Evolutionary conservation across 1,284 basidiomycete genomes (phyloP).

Genomic region (Ustilago bromivora): DNA sequence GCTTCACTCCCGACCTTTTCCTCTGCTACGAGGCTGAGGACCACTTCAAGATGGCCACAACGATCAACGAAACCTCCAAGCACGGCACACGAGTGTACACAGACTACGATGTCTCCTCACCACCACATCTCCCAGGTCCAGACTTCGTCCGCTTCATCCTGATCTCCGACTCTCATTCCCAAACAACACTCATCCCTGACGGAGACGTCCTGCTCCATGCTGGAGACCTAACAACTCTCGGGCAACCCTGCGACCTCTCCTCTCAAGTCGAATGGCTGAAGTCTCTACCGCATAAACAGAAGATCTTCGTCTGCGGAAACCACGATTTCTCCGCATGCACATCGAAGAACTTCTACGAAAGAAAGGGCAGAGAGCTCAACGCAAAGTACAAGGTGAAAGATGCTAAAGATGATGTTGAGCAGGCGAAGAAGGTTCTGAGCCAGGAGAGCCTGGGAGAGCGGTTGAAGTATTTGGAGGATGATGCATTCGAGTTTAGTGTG

Average conservation of each 20-base stretch:
- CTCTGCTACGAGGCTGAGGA: not conserved
- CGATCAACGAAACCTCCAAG: constrained; percentile 12
- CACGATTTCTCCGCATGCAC: constrained; percentile 47
- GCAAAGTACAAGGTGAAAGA: constrained; percentile 16
- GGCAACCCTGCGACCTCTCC: constrained; percentile 20
- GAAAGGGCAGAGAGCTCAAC: constrained; percentile 35
- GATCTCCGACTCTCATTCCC: constrained; percentile 50
- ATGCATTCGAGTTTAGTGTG: constrained; percentile 25
- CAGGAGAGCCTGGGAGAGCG: not conserved
- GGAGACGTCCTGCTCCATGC: constrained; percentile 50
- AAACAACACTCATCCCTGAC: constrained; percentile 32
- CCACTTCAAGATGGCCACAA: not conserved
- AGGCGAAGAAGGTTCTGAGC: constrained; percentile 6
- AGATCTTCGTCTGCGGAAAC: constrained; percentile 50
- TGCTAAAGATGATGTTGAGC: constrained; percentile 16
- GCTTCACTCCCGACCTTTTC: not conserved
- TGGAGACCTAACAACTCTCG: constrained; percentile 51
- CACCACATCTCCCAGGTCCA: constrained; percentile 28
- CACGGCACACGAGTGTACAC: constrained; percentile 19
- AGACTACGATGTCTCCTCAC: constrained; percentile 25
- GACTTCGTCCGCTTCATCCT: constrained; percentile 50
- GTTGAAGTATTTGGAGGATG: constrained; percentile 35
- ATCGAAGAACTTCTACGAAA: constrained; percentile 23
- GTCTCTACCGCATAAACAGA: constrained; percentile 35
- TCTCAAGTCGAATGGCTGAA: constrained; percentile 46